Evolutionary conservation across 129 eudicot genomes (phyloP).

Genomic region (Helianthus tuberosus): DNA sequence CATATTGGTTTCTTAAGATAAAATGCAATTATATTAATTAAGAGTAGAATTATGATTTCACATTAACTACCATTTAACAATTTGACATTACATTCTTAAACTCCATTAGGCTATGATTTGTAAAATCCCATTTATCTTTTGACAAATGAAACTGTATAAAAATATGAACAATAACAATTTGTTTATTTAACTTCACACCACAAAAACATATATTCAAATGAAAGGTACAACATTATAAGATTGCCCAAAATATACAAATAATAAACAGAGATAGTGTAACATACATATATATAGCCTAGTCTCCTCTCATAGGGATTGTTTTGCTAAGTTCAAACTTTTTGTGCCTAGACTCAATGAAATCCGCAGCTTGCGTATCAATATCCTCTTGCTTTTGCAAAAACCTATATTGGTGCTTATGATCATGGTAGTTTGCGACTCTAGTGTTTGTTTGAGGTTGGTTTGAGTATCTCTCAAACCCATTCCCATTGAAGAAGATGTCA

Average conservation of each 20-base stretch:
- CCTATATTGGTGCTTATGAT: neutral
- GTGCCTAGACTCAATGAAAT: conserved; percentile 48
- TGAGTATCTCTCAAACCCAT: conserved; percentile 19
- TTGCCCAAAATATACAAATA: neutral
- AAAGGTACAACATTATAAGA: neutral
- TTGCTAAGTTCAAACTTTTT: conserved; percentile 39
- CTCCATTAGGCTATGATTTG: neutral
- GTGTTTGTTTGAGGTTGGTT: conserved; percentile 15
- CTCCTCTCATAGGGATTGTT: conserved; percentile 36
- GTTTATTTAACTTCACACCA: neutral
- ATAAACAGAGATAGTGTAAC: neutral
- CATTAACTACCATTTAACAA: neutral
- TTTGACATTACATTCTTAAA: neutral
- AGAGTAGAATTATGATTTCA: neutral
- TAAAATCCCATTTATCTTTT: neutral
- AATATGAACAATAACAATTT: neutral
- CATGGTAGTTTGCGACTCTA: conserved; percentile 13
- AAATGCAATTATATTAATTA: neutral
- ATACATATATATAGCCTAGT: neutral
- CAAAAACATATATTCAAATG: conserved; percentile 5
- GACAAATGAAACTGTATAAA: neutral
- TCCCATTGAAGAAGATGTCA: conserved; percentile 24
- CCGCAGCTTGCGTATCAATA: conserved; percentile 55
- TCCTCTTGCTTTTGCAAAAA: conserved; percentile 9
- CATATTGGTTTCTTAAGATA: no score